These are phyloP conservation scores for Penicillium bovifimosum DNA, from an alignment of 495 filamentous ascomycete genomes.

Conservation along the genomic window DNA sequence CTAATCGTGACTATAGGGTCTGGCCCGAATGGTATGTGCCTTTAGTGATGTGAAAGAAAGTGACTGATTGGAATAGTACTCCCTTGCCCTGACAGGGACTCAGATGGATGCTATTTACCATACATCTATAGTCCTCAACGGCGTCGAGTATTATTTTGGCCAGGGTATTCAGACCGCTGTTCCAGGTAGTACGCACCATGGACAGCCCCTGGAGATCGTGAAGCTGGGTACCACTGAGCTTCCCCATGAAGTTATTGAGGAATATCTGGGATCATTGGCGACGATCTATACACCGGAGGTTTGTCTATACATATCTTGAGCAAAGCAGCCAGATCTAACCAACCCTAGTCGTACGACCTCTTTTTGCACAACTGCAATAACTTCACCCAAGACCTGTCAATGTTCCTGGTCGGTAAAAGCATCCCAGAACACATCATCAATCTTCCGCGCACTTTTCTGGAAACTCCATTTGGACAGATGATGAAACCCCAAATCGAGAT, in stretches of 20 bases:
- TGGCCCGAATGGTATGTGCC: conserved; percentile 43
- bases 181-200: conserved; percentile 81
- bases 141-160: conserved; percentile 71
- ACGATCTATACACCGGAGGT: conserved; percentile 80
- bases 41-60: background rate
- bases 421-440: conserved; percentile 88
- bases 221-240: conserved; percentile 70
- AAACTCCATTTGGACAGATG: conserved; percentile 90
- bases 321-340: background rate
- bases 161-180: conserved; percentile 71
- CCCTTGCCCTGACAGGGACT: conserved; percentile 51
- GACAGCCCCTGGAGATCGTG: conserved; percentile 71
- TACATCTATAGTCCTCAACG: conserved; percentile 76
- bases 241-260: conserved; percentile 75
- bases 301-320: conserved; percentile 7
- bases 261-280: conserved; percentile 81
- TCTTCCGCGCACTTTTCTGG: conserved; percentile 77
- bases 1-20: conserved; percentile 19
- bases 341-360: conserved; percentile 70
- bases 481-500: conserved; percentile 73
- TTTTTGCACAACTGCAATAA: conserved; percentile 97
- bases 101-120: conserved; percentile 90
- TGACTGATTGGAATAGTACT: conserved; percentile 31
- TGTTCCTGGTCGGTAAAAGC: conserved; percentile 82
- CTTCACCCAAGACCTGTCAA: conserved; percentile 89